Evolutionary conservation across 176 grass and related monocot genomes (phyloP).

Genomic region (Aechmea fasciata): DNA sequence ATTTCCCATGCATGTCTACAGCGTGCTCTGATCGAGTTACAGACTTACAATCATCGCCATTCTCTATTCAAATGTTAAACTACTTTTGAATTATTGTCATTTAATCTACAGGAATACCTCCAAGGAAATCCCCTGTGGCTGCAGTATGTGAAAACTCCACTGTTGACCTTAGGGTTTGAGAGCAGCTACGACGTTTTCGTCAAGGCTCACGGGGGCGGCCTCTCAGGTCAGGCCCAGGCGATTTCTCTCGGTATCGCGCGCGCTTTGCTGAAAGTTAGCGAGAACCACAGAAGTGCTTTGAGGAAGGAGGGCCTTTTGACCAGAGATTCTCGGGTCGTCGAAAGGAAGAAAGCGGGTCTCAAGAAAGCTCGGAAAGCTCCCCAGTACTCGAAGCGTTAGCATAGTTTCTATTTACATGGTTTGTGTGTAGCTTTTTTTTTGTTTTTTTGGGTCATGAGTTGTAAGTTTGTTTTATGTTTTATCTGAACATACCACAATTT

Average conservation of each 20-base stretch:
- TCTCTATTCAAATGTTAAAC: too few relatives aligned
- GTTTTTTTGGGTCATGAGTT: too few relatives aligned
- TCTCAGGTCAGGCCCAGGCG: slow-evolving; percentile 88
- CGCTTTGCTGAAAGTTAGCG: slow-evolving; percentile 78
- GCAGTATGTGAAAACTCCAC: slow-evolving; percentile 64
- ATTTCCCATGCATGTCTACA: too few relatives aligned
- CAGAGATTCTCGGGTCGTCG: slow-evolving; percentile 89
- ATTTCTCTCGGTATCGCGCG: slow-evolving; percentile 77
- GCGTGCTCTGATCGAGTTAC: too few relatives aligned
- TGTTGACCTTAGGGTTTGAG: slow-evolving; percentile 62
- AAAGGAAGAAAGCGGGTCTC: slow-evolving; percentile 91
- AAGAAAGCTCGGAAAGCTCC: slow-evolving; percentile 90
- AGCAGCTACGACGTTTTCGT: slow-evolving; percentile 84
- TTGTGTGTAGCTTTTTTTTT: too few relatives aligned
- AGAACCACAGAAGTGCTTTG: slow-evolving; percentile 46
- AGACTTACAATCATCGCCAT: too few relatives aligned
- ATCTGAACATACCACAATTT: too few relatives aligned
- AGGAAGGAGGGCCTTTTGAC: slow-evolving; percentile 73
- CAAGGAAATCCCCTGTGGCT: slow-evolving; percentile 77
- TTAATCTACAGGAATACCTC: slow-evolving; percentile 63
- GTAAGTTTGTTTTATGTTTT: too few relatives aligned
- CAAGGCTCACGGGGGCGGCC: slow-evolving; percentile 81
- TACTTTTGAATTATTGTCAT: not conserved
- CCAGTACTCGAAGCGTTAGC: slow-evolving; percentile 87
- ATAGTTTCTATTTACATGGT: too few relatives aligned